Base-by-base conservation (phyloP, 495 filamentous ascomycete genomes). In the Hyaloscypha hepaticicola region DNA sequence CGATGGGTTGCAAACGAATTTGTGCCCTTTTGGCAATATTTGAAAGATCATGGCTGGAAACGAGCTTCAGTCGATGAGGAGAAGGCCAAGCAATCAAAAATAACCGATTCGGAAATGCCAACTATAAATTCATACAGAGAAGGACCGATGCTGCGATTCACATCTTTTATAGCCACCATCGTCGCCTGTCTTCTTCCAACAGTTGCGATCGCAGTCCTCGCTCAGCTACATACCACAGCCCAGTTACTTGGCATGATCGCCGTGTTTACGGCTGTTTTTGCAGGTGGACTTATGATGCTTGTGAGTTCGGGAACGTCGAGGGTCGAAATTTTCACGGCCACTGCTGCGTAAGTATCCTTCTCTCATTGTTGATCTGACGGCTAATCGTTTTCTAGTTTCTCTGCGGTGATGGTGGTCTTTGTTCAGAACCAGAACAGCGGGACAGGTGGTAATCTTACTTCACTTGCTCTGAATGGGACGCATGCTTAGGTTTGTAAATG, bases 131-230 rank as follows among this genome's bases (percentile, higher is more conserved):
- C 50, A 16, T 26, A 48, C 24, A 28, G n/a, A 21, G 28, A 25
- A 28, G 26, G 50, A 6, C 50, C 22, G n/a, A 61, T 69, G 49
- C 63, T 61, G 14, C 48, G 28, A 6, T 29, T 65, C 22, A 66
- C 66, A 6, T 64, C 66, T 7, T 31, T 25, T 21, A 49, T 64
- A 4, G 28, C 64, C 14, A 71, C 66, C 1, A 25, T 69, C 11
- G 31, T 69, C 1, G 66, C 69, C 21, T 71, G 69, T 58, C 33
- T 71, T n/a, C 61, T 71, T 12, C 69, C 69, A 0, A 69, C 58
- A 3, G 64, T 61, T 5, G 66, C 69, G 6, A 71, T 71, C 56
- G 60, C 22, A 33, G 51, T 69, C 7, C 60, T 71, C 16, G 49
- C 63, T 14, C 66, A 26, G 14, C 50, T 61, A 3, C 16, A 66